Percentiles rank a stretch among this genome's conserved stretches.
Conservation (phyloP, 2,329 filamentous ascomycete species). For the Tolypocladium paradoxum region DNA sequence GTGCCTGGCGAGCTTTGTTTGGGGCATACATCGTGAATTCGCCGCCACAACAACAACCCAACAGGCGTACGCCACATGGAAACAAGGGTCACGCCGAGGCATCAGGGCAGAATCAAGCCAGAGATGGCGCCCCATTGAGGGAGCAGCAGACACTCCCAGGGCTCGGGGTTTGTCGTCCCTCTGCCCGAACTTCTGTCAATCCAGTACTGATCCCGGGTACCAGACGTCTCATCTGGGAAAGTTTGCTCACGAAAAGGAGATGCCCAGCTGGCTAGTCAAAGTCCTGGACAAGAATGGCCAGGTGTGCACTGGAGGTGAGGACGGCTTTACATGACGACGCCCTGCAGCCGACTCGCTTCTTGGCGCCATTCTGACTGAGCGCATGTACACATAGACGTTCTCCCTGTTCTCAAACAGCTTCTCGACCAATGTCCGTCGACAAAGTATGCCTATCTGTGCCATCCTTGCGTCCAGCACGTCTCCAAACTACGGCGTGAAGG, state of each 20-base stretch:
- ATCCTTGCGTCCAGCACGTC: conserved; percentile 64
- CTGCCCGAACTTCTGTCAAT: no score
- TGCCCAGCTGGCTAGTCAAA: conserved; percentile 58
- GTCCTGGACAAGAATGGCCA: conserved; percentile 51
- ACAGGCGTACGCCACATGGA: not conserved
- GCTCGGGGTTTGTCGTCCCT: not conserved
- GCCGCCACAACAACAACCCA: not conserved
- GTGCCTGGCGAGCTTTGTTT: not conserved
- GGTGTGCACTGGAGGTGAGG: conserved; percentile 40
- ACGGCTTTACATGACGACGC: not conserved
- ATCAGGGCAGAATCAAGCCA: not conserved
- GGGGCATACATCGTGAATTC: not conserved
- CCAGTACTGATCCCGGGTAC: not conserved
- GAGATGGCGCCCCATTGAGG: no score
- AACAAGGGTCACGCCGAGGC: not conserved
- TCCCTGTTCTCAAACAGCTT: conserved; percentile 52
- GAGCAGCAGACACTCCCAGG: not conserved
- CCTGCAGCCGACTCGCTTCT: not conserved
- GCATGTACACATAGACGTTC: conserved; percentile 31
- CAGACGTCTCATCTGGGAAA: conserved; percentile 56
- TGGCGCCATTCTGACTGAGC: not conserved
- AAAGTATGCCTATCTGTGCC: conserved; percentile 67
- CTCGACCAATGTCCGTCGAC: conserved; percentile 53
- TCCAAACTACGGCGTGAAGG: conserved; percentile 71
- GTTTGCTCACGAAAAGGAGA: conserved; percentile 61